Evolutionary conservation across 441 rosid species (phyloP).

Genomic region (Hura crepitans): DNA sequence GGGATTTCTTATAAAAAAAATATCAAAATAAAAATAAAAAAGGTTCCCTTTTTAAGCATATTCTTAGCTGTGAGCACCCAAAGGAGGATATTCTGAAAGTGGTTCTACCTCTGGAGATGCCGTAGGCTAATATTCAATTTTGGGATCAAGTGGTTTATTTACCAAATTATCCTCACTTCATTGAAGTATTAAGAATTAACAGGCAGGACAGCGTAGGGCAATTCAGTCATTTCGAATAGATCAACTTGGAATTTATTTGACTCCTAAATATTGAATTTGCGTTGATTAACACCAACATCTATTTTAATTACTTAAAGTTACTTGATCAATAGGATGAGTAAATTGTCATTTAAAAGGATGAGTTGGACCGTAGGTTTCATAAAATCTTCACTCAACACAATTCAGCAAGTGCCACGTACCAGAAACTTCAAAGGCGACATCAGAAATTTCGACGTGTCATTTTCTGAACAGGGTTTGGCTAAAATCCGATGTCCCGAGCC

Average conservation of each 20-base stretch:
- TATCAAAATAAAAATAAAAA: neutral
- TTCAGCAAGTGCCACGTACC: neutral
- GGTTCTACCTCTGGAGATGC: slow-evolving; percentile 27
- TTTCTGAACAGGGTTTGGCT: neutral
- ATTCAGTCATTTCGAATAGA: neutral
- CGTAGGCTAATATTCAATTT: neutral
- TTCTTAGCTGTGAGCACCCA: slow-evolving; percentile 30
- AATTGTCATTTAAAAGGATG: neutral
- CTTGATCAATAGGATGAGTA: neutral
- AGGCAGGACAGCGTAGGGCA: neutral
- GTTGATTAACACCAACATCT: neutral
- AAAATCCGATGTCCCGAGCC: neutral
- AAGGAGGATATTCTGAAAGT: slow-evolving; percentile 36
- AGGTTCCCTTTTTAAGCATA: slow-evolving; percentile 32
- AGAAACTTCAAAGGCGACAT: neutral
- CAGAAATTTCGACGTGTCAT: neutral
- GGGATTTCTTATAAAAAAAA: neutral
- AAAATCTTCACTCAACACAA: neutral
- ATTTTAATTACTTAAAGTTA: neutral
- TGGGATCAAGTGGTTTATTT: neutral
- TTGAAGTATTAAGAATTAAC: neutral
- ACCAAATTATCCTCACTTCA: slow-evolving; percentile 12
- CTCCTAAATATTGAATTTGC: neutral
- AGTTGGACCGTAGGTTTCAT: neutral
- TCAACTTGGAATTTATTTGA: neutral